phyloP scores from a whole-genome alignment of 768 basidiomycete genomes.

The Mycena maculata region DNA sequence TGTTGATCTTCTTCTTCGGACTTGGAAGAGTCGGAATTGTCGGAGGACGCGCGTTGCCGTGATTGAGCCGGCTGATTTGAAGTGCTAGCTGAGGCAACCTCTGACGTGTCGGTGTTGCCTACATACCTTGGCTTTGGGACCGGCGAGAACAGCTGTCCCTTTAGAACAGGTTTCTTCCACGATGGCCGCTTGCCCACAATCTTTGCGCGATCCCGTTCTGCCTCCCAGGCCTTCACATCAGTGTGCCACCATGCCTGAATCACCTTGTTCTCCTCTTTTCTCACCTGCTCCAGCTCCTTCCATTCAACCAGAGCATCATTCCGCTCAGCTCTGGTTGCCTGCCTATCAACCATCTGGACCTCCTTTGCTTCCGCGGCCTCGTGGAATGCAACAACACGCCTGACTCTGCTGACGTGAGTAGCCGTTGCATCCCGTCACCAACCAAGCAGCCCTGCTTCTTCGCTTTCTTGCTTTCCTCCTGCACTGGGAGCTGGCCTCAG shows the following conservation, averaged over 20 bases:
- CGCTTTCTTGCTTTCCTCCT: conserved; percentile 20
- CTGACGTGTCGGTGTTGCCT: not conserved
- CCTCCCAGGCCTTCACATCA: not conserved
- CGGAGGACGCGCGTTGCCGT: not conserved
- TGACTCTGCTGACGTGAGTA: not conserved
- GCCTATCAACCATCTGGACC: not conserved
- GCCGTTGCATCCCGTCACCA: not conserved
- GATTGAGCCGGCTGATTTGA: not conserved
- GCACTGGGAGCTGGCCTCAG: conserved; percentile 13
- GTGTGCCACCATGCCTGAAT: not conserved
- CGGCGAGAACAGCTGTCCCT: not conserved
- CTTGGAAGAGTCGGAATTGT: too few relatives aligned
- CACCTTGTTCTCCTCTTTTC: not conserved
- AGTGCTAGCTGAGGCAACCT: not conserved
- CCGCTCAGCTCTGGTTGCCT: not conserved
- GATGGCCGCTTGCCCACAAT: not conserved
- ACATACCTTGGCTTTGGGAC: not conserved
- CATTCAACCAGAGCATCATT: not conserved
- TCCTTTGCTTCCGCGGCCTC: not conserved
- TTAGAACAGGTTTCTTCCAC: not conserved
- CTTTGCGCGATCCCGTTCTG: not conserved
- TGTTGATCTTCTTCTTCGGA: too few relatives aligned
- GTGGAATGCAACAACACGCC: not conserved
- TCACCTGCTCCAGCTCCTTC: not conserved
- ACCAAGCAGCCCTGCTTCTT: not conserved